Percentiles rank a stretch among this genome's conserved stretches.
Evolutionary conservation across 495 filamentous ascomycete species (phyloP).

Genomic region (Penicillium cinerascens): DNA sequence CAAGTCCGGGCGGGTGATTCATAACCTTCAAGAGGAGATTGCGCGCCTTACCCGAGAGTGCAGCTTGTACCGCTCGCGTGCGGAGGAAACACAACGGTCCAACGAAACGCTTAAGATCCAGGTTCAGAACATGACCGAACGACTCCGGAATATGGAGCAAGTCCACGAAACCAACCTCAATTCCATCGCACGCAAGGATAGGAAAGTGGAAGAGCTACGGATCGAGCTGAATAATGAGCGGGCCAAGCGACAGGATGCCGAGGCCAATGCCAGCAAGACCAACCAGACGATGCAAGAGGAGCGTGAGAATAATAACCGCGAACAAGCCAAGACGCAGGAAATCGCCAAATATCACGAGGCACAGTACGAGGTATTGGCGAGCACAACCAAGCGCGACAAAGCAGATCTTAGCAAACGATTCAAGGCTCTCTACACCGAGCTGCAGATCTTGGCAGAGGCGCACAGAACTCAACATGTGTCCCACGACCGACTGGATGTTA

Average conservation of each 20-base stretch:
- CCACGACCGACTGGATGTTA: conserved; percentile 57
- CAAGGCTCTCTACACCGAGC: conserved; percentile 28
- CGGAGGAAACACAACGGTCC: conserved; percentile 69
- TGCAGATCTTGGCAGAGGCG: conserved; percentile 33
- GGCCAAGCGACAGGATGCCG: conserved; percentile 57
- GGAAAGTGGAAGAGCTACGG: conserved; percentile 73
- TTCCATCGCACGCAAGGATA: conserved; percentile 70
- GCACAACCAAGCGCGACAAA: conserved; percentile 55
- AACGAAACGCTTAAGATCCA: conserved; percentile 72
- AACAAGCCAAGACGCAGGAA: conserved; percentile 60
- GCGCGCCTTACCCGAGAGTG: conserved; percentile 79
- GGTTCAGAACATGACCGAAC: conserved; percentile 59
- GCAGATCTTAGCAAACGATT: conserved; percentile 41
- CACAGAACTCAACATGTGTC: conserved; percentile 49
- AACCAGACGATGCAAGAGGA: conserved; percentile 58
- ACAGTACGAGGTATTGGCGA: conserved; percentile 69
- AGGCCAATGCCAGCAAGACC: conserved; percentile 58
- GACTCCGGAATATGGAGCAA: conserved; percentile 60
- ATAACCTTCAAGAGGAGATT: conserved; percentile 83
- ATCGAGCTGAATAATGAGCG: conserved; percentile 64
- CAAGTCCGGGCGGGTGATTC: conserved; percentile 92
- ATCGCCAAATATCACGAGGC: conserved; percentile 49
- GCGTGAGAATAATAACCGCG: conserved; percentile 51
- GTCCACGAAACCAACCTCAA: conserved; percentile 71
- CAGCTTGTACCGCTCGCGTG: conserved; percentile 63